These are phyloP conservation scores for Wakefieldia striispora DNA, from an alignment of 768 basidiomycete genomes.

Conservation along the genomic window DNA sequence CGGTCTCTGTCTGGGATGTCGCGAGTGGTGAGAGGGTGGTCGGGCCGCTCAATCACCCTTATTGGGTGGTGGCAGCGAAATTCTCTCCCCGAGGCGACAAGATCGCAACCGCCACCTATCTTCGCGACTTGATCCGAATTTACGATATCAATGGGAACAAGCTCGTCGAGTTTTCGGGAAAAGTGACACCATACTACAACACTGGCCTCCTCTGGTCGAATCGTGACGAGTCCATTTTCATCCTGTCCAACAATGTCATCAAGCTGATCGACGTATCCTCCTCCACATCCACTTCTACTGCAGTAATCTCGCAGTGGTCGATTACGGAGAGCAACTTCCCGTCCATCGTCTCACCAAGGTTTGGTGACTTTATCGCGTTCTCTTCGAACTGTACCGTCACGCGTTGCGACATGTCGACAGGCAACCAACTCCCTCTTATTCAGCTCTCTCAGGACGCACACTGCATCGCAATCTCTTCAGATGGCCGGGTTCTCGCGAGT, in stretches of 20 bases:
- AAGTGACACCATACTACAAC: slow-evolving; percentile 11
- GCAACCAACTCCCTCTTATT: not conserved
- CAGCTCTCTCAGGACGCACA: slow-evolving; percentile 4
- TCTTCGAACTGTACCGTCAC: not conserved
- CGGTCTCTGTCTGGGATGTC: slow-evolving; percentile 6
- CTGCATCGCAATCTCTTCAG: slow-evolving; percentile 5
- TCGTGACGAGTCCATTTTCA: not conserved
- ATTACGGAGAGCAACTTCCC: slow-evolving; percentile 2
- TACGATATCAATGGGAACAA: slow-evolving; percentile 3
- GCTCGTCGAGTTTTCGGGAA: not conserved
- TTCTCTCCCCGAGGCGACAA: slow-evolving; percentile 9
- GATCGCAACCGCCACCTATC: slow-evolving; percentile 9
- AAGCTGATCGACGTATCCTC: not conserved
- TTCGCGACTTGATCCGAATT: slow-evolving; percentile 5
- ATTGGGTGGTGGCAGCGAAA: slow-evolving; percentile 13
- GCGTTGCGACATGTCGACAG: not conserved
- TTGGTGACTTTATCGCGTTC: not conserved
- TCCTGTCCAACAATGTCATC: slow-evolving; percentile 1
- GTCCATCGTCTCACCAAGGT: slow-evolving; percentile 9
- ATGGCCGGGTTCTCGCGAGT: not conserved
- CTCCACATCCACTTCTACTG: no score
- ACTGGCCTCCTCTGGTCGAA: slow-evolving; percentile 12
- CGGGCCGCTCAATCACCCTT: not conserved
- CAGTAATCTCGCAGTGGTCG: not conserved
- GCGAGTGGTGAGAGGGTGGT: not conserved